These are phyloP conservation scores for Komagataella ulmi DNA, from an alignment of 805 yeast species.

Conservation along the genomic window DNA sequence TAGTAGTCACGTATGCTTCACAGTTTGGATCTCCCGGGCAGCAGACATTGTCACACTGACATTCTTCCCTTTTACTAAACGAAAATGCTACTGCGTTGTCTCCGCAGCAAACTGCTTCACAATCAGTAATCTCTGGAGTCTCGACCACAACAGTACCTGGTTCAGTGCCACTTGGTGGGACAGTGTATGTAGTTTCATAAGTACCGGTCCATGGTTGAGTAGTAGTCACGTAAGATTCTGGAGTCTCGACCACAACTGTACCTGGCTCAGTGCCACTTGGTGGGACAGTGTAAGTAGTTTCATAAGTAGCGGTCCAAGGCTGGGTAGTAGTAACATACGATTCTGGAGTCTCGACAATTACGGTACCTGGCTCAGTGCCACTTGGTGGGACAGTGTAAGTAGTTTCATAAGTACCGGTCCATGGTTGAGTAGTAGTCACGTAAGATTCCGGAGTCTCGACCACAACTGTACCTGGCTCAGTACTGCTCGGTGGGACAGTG, in stretches of 20 bases:
- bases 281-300: too few relatives aligned
- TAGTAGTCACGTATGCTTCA: background rate
- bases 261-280: too few relatives aligned
- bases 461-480: background rate
- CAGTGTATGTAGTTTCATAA: background rate
- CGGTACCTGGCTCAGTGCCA: background rate
- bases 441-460: background rate
- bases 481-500: background rate
- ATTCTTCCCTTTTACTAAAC: too few relatives aligned
- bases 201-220: background rate
- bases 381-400: background rate
- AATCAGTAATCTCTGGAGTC: background rate
- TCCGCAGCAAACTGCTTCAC: too few relatives aligned
- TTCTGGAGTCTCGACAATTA: background rate
- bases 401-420: background rate
- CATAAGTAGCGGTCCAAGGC: too few relatives aligned
- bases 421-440: background rate
- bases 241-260: background rate
- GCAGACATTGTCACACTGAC: too few relatives aligned
- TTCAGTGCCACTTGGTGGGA: background rate
- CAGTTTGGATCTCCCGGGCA: too few relatives aligned
- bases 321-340: too few relatives aligned
- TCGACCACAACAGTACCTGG: background rate
- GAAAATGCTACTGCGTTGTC: too few relatives aligned
- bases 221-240: background rate